Conservation (phyloP, 2,329 filamentous ascomycete genomes). For the Xylariaceae sp. region DNA sequence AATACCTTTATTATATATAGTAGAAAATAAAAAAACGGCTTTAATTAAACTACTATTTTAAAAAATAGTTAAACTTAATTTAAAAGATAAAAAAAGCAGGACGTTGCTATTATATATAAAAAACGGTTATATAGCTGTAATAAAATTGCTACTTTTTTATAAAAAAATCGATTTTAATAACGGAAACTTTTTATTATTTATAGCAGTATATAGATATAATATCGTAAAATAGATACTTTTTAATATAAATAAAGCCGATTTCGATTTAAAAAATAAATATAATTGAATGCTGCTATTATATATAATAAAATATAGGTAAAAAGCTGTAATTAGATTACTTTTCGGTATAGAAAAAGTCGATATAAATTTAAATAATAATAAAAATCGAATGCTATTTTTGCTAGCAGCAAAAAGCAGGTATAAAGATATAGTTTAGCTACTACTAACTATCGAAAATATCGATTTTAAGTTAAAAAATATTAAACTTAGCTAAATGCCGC, state of each 20-base stretch:
- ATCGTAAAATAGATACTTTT: no score
- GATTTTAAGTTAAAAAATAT: neutral
- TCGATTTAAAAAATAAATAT: constrained; percentile 4
- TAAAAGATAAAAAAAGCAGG: no score
- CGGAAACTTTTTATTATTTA: no score
- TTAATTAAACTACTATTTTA: neutral
- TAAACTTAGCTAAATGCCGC: neutral
- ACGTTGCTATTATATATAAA: no score
- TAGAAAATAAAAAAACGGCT: no score
- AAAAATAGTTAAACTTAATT: neutral
- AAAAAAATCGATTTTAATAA: no score
- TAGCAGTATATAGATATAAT: no score
- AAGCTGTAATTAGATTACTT: constrained; percentile 5
- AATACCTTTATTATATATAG: no score
- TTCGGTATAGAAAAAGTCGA: neutral
- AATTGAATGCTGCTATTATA: neutral
- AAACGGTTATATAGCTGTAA: no score
- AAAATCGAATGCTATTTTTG: neutral
- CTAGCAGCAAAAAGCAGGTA: neutral
- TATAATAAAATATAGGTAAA: neutral
- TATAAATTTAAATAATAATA: neutral
- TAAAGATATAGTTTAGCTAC: neutral
- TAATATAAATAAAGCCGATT: constrained; percentile 1
- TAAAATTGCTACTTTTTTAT: no score
- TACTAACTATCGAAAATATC: neutral